Evolutionary conservation across 192 early-diverging fungal species (phyloP).

Genomic region (Mortierella hygrophila): DNA sequence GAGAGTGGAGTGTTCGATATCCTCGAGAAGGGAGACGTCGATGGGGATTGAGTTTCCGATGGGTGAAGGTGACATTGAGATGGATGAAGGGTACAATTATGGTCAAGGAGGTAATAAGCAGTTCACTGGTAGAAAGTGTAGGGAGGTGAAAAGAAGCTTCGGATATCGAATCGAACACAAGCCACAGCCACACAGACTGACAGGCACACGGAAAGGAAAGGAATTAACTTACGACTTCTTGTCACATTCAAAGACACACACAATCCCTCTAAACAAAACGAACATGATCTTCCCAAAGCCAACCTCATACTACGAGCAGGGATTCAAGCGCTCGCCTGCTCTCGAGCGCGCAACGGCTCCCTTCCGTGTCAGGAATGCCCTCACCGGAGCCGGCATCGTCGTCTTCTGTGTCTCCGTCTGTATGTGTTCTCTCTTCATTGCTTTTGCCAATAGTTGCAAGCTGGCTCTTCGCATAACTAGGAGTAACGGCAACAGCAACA

Average conservation of each 20-base stretch:
- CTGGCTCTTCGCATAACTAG: too few species aligned
- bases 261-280: too few species aligned
- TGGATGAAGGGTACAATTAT: background rate
- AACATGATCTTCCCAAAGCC: constrained; percentile 54
- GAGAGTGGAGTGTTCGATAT: constrained; percentile 40
- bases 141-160: too few species aligned
- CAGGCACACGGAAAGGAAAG: background rate
- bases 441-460: background rate
- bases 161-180: too few species aligned
- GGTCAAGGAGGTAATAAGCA: background rate
- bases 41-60: constrained; percentile 54
- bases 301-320: constrained; percentile 50
- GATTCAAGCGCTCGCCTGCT: constrained; percentile 66
- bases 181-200: too few species aligned
- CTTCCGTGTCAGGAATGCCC: constrained; percentile 60
- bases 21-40: constrained; percentile 44
- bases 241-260: background rate
- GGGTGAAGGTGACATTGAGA: constrained; percentile 1
- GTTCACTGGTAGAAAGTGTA: background rate
- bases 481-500: background rate
- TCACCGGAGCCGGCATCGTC: constrained; percentile 64
- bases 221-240: too few species aligned
- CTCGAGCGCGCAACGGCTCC: constrained; percentile 68
- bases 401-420: constrained; percentile 66
- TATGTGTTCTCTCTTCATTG: constrained; percentile 43